Conservation (phyloP, 2,329 filamentous ascomycete genomes). For the Colletotrichum sp. region DNA sequence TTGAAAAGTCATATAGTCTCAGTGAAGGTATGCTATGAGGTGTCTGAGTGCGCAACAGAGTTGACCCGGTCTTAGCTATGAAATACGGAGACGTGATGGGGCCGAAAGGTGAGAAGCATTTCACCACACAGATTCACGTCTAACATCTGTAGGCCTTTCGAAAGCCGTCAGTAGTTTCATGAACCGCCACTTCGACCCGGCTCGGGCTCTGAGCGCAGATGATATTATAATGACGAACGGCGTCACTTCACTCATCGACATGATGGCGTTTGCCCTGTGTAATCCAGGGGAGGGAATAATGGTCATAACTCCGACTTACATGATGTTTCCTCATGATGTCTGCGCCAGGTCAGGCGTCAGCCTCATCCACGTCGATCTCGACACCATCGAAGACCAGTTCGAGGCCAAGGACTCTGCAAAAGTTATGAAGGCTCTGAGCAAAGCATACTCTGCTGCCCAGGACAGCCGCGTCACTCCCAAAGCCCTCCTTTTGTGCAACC, state of each 20-base stretch:
- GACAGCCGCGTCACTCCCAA: not conserved
- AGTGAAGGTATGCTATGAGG: not conserved
- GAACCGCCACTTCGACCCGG: not conserved
- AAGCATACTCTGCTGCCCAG: not conserved
- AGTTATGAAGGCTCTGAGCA: not conserved
- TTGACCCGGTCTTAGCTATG: not conserved
- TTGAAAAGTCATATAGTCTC: not conserved
- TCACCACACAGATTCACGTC: not conserved
- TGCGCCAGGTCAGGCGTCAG: not conserved
- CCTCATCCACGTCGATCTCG: not conserved
- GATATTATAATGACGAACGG: not conserved
- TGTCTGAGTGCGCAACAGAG: not conserved
- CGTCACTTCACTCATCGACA: not conserved
- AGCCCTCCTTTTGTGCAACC: constrained; percentile 7
- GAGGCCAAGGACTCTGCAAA: not conserved
- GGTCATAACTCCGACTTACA: not conserved
- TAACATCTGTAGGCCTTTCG: not conserved
- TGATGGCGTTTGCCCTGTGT: not conserved
- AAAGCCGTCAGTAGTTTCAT: not conserved
- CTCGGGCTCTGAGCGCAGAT: not conserved
- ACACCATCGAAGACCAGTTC: not conserved
- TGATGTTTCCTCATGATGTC: not conserved
- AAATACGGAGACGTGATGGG: not conserved
- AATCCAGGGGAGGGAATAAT: not conserved
- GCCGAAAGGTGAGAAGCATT: not conserved